Conservation (phyloP, 2,329 filamentous ascomycete species). For the Stylonectria norvegica region DNA sequence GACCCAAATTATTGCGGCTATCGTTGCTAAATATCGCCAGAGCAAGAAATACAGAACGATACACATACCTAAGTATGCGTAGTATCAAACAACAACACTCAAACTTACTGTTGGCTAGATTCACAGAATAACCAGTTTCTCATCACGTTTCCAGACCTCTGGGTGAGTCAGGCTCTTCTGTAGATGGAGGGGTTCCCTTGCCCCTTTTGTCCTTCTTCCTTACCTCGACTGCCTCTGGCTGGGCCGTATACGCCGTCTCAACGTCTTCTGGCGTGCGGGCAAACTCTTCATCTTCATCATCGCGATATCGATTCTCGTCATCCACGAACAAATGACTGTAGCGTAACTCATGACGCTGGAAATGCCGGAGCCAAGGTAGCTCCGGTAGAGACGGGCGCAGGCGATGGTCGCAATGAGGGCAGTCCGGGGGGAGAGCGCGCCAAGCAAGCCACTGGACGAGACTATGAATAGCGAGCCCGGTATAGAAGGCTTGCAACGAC, state of each 20-base stretch:
- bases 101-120: no score
- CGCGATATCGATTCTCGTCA: slow-evolving; percentile 26
- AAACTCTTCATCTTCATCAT: slow-evolving; percentile 22
- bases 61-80: no score
- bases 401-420: slow-evolving; percentile 38
- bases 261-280: slow-evolving; percentile 6
- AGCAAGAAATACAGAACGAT: no score
- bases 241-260: slow-evolving; percentile 6
- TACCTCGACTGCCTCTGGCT: slow-evolving; percentile 22
- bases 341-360: slow-evolving; percentile 16
- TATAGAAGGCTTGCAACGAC: slow-evolving; percentile 35
- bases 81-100: no score
- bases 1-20: no score
- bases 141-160: slow-evolving; percentile 11
- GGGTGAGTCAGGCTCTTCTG: slow-evolving; percentile 16
- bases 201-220: slow-evolving; percentile 23
- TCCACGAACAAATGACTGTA: slow-evolving; percentile 22
- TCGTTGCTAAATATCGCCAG: no score
- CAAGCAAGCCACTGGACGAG: slow-evolving; percentile 39
- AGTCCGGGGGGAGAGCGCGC: slow-evolving; percentile 38
- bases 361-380: slow-evolving; percentile 32
- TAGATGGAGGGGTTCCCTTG: slow-evolving; percentile 19
- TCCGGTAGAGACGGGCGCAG: slow-evolving; percentile 37
- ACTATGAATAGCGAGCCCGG: slow-evolving; percentile 39
- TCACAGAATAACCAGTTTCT: no score